These are phyloP conservation scores for Saccharomycopsis amapae DNA, from an alignment of 805 yeast species.

Conservation along the genomic window DNA sequence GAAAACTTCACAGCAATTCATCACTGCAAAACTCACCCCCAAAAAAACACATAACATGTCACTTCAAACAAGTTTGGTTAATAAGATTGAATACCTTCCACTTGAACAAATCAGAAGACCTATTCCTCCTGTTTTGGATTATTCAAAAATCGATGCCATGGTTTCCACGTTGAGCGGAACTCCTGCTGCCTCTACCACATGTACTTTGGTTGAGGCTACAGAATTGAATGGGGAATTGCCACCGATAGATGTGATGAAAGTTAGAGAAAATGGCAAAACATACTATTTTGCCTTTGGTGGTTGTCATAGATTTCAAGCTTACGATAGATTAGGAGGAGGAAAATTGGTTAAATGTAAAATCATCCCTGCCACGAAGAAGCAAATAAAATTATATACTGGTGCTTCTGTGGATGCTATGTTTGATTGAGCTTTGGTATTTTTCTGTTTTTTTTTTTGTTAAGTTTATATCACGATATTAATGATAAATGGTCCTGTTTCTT, in stretches of 20 bases:
- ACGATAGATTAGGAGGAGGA: slow-evolving; percentile 44
- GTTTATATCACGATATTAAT: too few species aligned
- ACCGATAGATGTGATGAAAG: slow-evolving; percentile 70
- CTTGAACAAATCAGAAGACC: slow-evolving; percentile 66
- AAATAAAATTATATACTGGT: slow-evolving; percentile 65
- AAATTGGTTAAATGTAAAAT: slow-evolving; percentile 60
- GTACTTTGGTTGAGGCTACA: slow-evolving; percentile 35
- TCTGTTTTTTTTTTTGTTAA: background rate
- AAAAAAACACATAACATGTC: too few species aligned
- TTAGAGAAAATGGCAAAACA: slow-evolving; percentile 52
- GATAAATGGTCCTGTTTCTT: too few species aligned
- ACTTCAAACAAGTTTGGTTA: slow-evolving; percentile 53
- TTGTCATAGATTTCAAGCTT: slow-evolving; percentile 85
- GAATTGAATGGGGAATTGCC: slow-evolving; percentile 56
- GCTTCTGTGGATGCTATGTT: slow-evolving; percentile 52
- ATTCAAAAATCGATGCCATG: slow-evolving; percentile 72
- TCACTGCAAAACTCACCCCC: too few species aligned
- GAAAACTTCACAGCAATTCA: too few species aligned
- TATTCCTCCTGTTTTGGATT: slow-evolving; percentile 76
- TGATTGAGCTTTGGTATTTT: slow-evolving; percentile 12
- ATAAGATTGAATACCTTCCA: slow-evolving; percentile 53
- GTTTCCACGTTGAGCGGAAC: slow-evolving; percentile 56
- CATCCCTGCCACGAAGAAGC: slow-evolving; percentile 67
- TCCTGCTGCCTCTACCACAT: slow-evolving; percentile 61
- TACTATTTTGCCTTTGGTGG: slow-evolving; percentile 85